Evolutionary conservation across 768 basidiomycete genomes (phyloP).

Genomic region (Pleurotus giganteus): DNA sequence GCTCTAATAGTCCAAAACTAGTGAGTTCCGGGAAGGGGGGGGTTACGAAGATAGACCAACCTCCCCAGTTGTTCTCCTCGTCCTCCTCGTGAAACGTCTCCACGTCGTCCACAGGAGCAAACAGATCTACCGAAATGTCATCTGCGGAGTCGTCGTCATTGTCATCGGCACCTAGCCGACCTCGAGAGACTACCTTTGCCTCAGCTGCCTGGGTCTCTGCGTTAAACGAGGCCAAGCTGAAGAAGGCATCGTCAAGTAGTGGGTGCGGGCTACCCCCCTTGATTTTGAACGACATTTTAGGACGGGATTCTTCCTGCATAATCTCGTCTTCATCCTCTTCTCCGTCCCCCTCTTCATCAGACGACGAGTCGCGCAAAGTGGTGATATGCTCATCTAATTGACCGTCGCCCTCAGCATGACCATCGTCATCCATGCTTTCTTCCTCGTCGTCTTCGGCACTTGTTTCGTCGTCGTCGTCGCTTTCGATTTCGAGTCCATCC

Average conservation of each 20-base stretch:
- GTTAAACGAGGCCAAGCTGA: constrained; percentile 86
- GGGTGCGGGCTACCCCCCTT: constrained; percentile 24
- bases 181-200: constrained; percentile 57
- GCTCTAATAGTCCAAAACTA: constrained; percentile 37
- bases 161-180: constrained; percentile 49
- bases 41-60: constrained; percentile 16
- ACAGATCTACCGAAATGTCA: constrained; percentile 61
- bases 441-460: constrained; percentile 30
- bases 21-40: not conserved
- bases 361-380: constrained; percentile 35
- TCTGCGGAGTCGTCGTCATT: constrained; percentile 56
- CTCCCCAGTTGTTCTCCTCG: constrained; percentile 35
- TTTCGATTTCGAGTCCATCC: constrained; percentile 31
- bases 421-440: constrained; percentile 24
- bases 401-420: constrained; percentile 19
- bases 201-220: constrained; percentile 80
- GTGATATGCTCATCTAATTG: constrained; percentile 23
- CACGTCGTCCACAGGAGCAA: constrained; percentile 52
- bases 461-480: constrained; percentile 24
- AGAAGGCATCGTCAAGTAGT: constrained; percentile 87
- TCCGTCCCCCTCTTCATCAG: constrained; percentile 34
- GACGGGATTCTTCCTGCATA: constrained; percentile 7
- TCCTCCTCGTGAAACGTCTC: constrained; percentile 44
- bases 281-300: constrained; percentile 20
- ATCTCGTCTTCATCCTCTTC: constrained; percentile 24